Evolutionary conservation across 768 basidiomycete genomes (phyloP).

Genomic region (Xerocomus potaroensis): DNA sequence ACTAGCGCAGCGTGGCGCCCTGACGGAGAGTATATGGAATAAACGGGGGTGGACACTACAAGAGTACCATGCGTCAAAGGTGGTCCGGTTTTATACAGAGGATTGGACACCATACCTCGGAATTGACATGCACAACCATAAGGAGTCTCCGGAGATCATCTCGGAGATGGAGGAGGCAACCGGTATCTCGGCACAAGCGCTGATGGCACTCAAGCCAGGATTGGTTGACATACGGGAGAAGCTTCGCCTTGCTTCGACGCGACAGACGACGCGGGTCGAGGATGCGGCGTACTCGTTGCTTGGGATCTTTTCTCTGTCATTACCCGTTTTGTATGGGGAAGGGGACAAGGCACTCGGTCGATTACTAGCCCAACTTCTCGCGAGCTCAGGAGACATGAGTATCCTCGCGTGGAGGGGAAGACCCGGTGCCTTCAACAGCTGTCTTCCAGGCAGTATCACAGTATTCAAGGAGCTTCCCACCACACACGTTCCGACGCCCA

Average conservation of each 20-base stretch:
- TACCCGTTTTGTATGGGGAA: constrained; percentile 1
- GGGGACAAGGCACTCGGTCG: not conserved
- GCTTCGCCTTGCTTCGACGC: not conserved
- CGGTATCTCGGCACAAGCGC: not conserved
- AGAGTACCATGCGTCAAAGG: too few species aligned
- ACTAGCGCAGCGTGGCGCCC: not conserved
- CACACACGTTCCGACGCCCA: not conserved
- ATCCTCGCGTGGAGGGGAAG: constrained; percentile 5
- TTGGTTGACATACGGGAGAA: not conserved
- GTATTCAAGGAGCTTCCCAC: not conserved
- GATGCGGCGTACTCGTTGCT: constrained; percentile 2
- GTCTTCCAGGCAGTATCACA: not conserved
- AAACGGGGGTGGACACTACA: not conserved
- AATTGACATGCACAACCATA: not conserved
- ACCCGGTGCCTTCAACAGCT: constrained; percentile 1
- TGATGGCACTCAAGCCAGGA: not conserved
- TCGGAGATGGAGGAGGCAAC: not conserved
- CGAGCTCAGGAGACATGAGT: not conserved
- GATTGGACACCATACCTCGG: not conserved
- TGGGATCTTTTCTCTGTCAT: not conserved
- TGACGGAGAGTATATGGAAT: not conserved
- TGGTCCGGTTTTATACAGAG: not conserved
- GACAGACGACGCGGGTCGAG: not conserved
- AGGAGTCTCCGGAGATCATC: not conserved
- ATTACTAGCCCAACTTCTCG: not conserved